These are phyloP conservation scores for Maudiozyma bulderi DNA, from an alignment of 805 yeast species.

Conservation along the genomic window DNA sequence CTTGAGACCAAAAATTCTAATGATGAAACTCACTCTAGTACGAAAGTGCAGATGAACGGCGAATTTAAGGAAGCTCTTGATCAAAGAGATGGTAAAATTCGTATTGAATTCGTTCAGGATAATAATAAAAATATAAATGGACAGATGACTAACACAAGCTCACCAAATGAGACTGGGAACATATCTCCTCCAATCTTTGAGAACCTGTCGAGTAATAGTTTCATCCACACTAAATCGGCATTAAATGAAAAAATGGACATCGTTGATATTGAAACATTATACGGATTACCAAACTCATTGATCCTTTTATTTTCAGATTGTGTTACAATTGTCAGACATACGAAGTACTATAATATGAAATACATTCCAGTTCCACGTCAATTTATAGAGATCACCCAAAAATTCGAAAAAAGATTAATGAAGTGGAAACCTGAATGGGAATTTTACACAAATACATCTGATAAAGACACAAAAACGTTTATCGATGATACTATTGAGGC, in stretches of 20 bases:
- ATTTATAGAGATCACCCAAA: conserved; percentile 16
- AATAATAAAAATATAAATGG: neutral
- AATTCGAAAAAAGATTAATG: conserved; percentile 42
- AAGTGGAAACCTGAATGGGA: conserved; percentile 75
- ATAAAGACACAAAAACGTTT: conserved; percentile 14
- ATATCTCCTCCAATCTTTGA: conserved; percentile 32
- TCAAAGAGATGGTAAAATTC: conserved; percentile 38
- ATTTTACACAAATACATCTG: conserved; percentile 29
- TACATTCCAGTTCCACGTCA: conserved; percentile 16
- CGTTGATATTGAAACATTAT: conserved; percentile 68
- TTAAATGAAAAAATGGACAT: conserved; percentile 42
- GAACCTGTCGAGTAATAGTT: conserved; percentile 34
- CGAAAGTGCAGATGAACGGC: conserved; percentile 4
- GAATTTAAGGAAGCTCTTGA: conserved; percentile 29
- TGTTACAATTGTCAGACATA: conserved; percentile 55
- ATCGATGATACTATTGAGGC: conserved; percentile 45
- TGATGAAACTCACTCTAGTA: no score
- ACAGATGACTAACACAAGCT: neutral
- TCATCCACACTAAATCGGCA: conserved; percentile 23
- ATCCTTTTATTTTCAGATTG: conserved; percentile 64
- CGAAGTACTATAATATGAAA: conserved; percentile 36
- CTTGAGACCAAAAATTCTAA: neutral
- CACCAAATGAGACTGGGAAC: neutral
- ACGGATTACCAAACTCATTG: conserved; percentile 77
- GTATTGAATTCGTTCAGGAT: conserved; percentile 32